Evolutionary conservation across 441 rosid genomes (phyloP), one percentile per base, ranked within the genome.

Genomic region (Melastoma candidum): DNA sequence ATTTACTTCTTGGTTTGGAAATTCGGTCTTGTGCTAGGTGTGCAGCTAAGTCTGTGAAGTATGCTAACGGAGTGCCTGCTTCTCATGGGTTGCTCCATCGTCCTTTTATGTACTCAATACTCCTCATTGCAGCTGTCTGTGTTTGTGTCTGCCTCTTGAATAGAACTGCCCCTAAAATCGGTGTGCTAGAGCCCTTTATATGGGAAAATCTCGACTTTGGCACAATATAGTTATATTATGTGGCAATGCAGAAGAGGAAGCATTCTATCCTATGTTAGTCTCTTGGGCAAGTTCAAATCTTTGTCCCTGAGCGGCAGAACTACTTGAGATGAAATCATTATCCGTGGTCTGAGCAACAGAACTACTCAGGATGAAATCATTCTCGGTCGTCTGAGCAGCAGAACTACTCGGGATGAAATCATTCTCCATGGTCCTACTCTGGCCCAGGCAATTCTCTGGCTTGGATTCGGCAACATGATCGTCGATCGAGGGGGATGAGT

Each of bases 111-210:
- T 90, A 89, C 70, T 89, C 95, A 11, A 78, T 89, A 90, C 90
- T 89, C 24, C 85, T 90, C 58, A 71, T 89, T 64, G 97, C 95
- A 1, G 90, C 97, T 0, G 95, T 89, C 24, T 89, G 95, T 51
- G 95, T 89, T 60, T 89, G 97, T 71, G 97, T 89, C 49, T 89
- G 97, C 71, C 71, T 89, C 47, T 85, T 85, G 81, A 59, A 80
- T 64, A 82, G 93, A 39, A 90, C 87, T 25, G 71, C 73, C 25
- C 95, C 92, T 0, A 64, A 75, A 14, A 74, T 85, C 53, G 77
- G 92, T 49, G 56, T 65, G 14, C 78, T 71, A 59, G 73, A 77
- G 57, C 88, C 80, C 27, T 84, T 89, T 56, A 78, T 77, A 68
- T 80, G 93, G 97, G 90, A 84, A 67, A 78, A 68, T 57, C 51